Evolutionary conservation across 441 rosid genomes (phyloP), one percentile per base, ranked within the genome.

Genomic region (Bruguiera hainesii): DNA sequence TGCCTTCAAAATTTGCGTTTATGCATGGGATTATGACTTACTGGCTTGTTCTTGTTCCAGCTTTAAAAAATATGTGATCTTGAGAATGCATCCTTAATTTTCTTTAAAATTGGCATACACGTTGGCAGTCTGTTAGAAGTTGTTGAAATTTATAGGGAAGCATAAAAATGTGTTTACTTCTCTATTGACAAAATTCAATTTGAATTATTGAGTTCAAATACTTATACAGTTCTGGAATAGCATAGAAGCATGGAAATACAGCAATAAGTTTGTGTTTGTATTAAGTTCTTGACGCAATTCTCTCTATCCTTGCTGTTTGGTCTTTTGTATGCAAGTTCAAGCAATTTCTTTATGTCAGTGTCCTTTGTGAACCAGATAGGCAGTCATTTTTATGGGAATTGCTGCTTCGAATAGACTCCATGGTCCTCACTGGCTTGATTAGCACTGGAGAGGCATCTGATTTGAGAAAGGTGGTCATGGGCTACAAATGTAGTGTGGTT

Each of bases 401-500:
- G 73, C 84, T 91, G 72, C 90, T 82, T 65, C 84, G 89, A 64
- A 79, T 91, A 58, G 97, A 91, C 67, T 80, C 96, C 16, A 80
- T 91, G 93, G 88, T 89, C 74, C 83, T 91, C 62, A 77, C 62
- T 64, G 87, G 85, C 65, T 69, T 84, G 72, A 76, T 84, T 74
- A 71, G 73, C 66, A 55, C 71, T n/a, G 77, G 52, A 51, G 97
- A 89, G 78, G 90, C 93, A 71, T 86, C 89, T 37, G 73, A 76
- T 66, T 29, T 87, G 81, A 86, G 96, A 75, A 84, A 70, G 69
- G 55, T 80, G 33, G 72, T 87, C 78, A 76, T 78, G 75, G 82
- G 75, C 49, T 71, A 71, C 73, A 81, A 81, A 86, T 63, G 61
- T 70, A 71, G 81, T 39, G 65, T 84, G 58, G 81, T 80, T 72